Percentiles rank a stretch among this genome's conserved stretches.
Evolutionary conservation across 768 basidiomycete species (phyloP).

Genomic region (Podaxis rugospora): DNA sequence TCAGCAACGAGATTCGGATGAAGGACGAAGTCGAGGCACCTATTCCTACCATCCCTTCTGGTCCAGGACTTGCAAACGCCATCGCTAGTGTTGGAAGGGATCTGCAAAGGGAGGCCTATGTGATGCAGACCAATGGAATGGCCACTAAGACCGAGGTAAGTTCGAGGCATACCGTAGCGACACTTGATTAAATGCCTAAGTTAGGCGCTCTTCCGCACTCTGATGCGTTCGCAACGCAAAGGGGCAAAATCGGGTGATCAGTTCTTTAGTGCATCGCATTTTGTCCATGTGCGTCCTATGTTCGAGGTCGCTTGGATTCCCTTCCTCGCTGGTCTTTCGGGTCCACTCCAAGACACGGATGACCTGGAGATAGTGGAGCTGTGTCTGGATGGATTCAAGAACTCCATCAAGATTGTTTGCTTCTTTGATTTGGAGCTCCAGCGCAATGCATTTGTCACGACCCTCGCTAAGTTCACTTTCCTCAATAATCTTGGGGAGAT

Average conservation of each 20-base stretch:
- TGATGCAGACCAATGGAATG: slow-evolving; percentile 94
- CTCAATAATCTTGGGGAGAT: slow-evolving; percentile 97
- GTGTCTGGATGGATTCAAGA: slow-evolving; percentile 93
- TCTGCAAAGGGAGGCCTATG: slow-evolving; percentile 92
- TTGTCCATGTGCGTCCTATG: slow-evolving; percentile 96
- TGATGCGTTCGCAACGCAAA: slow-evolving; percentile 90
- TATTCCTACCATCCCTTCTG: slow-evolving; percentile 35
- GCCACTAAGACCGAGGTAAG: slow-evolving; percentile 90
- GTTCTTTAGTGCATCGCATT: slow-evolving; percentile 95
- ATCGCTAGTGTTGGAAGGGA: slow-evolving; percentile 91
- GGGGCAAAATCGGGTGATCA: slow-evolving; percentile 75
- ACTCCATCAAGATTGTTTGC: slow-evolving; percentile 94
- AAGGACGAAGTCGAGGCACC: slow-evolving; percentile 88
- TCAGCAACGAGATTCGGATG: slow-evolving; percentile 93
- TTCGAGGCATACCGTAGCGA: not conserved
- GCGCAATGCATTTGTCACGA: slow-evolving; percentile 98
- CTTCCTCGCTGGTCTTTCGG: slow-evolving; percentile 92
- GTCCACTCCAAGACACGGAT: slow-evolving; percentile 91
- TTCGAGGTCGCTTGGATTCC: slow-evolving; percentile 99
- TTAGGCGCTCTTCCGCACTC: slow-evolving; percentile 86
- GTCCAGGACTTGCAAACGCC: slow-evolving; percentile 75
- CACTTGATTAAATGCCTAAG: not conserved
- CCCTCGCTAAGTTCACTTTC: slow-evolving; percentile 95
- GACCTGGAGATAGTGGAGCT: slow-evolving; percentile 89
- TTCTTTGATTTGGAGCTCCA: slow-evolving; percentile 97